These are phyloP conservation scores for Parathielavia appendiculata DNA, from an alignment of 495 filamentous ascomycete genomes.

Conservation along the genomic window DNA sequence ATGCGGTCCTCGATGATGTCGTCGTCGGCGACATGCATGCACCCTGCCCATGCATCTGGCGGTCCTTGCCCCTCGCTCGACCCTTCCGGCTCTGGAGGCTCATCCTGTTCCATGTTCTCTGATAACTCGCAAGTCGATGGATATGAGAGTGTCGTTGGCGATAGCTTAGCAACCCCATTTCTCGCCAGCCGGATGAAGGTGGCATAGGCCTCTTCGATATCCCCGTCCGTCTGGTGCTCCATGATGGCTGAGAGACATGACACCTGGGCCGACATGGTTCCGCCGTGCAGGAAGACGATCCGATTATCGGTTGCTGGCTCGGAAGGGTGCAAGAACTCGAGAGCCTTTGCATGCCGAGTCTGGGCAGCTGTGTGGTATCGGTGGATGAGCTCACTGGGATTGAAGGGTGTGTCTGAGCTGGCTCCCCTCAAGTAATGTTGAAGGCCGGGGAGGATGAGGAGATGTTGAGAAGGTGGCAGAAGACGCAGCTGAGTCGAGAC, in stretches of 20 bases:
- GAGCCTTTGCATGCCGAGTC: constrained; percentile 39
- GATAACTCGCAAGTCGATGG: no score
- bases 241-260: constrained; percentile 42
- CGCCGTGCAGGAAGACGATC: constrained; percentile 49
- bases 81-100: neutral
- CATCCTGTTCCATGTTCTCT: neutral
- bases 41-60: neutral
- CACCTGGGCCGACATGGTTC: constrained; percentile 42
- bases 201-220: constrained; percentile 38
- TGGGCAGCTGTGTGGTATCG: constrained; percentile 38
- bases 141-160: neutral
- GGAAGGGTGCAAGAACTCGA: constrained; percentile 40
- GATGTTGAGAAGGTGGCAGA: constrained; percentile 45
- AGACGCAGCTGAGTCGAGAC: constrained; percentile 49
- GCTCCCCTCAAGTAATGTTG: constrained; percentile 33
- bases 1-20: constrained; percentile 34
- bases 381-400: constrained; percentile 38
- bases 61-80: neutral
- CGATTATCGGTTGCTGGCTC: constrained; percentile 36
- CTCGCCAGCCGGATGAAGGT: constrained; percentile 42
- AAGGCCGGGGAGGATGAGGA: constrained; percentile 44
- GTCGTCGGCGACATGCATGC: neutral
- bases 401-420: constrained; percentile 24
- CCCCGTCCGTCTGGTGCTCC: constrained; percentile 38
- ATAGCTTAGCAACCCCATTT: constrained; percentile 37